Base-by-base conservation (phyloP, 2,329 filamentous ascomycete genomes). In the Tolypocladium paradoxum region DNA sequence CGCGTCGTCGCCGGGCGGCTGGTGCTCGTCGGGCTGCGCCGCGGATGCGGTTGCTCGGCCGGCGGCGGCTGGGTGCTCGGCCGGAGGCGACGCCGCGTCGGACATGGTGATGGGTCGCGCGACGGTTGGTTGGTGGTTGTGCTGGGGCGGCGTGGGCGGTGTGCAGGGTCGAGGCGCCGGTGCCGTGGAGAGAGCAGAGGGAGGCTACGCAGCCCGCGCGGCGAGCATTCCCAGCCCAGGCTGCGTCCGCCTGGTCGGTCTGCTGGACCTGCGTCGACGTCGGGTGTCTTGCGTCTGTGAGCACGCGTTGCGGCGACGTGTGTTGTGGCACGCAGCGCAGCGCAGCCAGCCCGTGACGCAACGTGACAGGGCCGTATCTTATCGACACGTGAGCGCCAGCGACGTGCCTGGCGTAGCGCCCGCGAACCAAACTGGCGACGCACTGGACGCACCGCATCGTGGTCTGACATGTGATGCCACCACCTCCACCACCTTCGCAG, bases 1-100 rank as follows among this genome's bases (percentile, higher is more conserved):
- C 48, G 40, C 11, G 22, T 22, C 56, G 45, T 57, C 46, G 35
- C 53, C 52, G 37, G 54, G 53, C 31, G 53, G 9, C 22, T 22
- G 22, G 18, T 43, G 46, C 22, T 22, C 29, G 14, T 22, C 24
- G 24, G 24, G 38, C n/a, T 14, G 50, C 29, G 50, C 5, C 24
- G 55, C 14, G 5, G 43, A n/a, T 3, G 43, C 18, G 6, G 34
- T 16, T 12, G 43, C 43, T 33, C 20, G 18, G 4, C 18, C 43
- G n/a, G 27, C 43, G 20, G 27, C 43, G 6, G 43, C 27, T 46
- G 43, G 43, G 27, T n/a, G 43, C 43, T 47, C 27, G 18, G 1
- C 2, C 9, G 43, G 27, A 14, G 43, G 27, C 3, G 43, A 31
- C 8, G 5, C 43, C 12, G 4, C 43, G 27, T 47, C 43, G 6